Percentiles rank a stretch among this genome's conserved stretches.
Conservation (phyloP, 441 rosid species). For the Viola pubescens region DNA sequence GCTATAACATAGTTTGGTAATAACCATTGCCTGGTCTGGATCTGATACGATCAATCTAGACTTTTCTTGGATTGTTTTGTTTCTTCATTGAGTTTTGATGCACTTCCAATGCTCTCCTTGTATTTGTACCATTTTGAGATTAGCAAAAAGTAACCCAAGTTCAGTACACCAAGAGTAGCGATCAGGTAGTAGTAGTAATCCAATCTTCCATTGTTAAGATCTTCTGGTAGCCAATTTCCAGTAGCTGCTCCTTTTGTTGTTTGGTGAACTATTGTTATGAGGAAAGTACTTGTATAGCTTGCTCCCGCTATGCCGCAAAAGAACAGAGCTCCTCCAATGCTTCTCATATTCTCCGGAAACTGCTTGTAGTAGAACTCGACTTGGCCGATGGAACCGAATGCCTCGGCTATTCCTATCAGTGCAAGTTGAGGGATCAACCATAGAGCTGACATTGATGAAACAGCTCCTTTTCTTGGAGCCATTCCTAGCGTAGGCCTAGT, state of each 20-base stretch:
- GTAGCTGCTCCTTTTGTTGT: slow-evolving; percentile 33
- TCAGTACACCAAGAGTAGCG: slow-evolving; percentile 43
- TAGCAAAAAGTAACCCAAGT: slow-evolving; percentile 47
- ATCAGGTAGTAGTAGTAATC: slow-evolving; percentile 56
- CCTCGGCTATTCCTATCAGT: slow-evolving; percentile 58
- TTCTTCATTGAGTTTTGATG: slow-evolving; percentile 26
- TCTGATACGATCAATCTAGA: slow-evolving; percentile 11
- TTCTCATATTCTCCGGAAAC: slow-evolving; percentile 82
- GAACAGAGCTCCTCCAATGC: slow-evolving; percentile 61
- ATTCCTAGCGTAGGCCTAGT: slow-evolving; percentile 53
- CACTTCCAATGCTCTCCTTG: slow-evolving; percentile 23
- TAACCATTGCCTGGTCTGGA: too few relatives aligned
- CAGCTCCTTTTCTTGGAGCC: slow-evolving; percentile 55
- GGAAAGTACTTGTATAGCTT: slow-evolving; percentile 50
- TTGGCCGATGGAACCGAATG: slow-evolving; percentile 48
- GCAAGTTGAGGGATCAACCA: slow-evolving; percentile 68
- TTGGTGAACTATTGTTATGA: slow-evolving; percentile 51
- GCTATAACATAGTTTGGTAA: too few relatives aligned
- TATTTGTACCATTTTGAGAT: slow-evolving; percentile 62
- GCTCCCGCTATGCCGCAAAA: slow-evolving; percentile 52
- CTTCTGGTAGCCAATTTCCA: slow-evolving; percentile 71
- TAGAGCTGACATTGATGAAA: slow-evolving; percentile 65
- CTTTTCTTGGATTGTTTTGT: slow-evolving; percentile 15
- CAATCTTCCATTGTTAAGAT: slow-evolving; percentile 66
- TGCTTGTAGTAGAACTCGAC: slow-evolving; percentile 76